Base-by-base conservation (phyloP, 805 yeast genomes). In the Wickerhamomyces canadensis region DNA sequence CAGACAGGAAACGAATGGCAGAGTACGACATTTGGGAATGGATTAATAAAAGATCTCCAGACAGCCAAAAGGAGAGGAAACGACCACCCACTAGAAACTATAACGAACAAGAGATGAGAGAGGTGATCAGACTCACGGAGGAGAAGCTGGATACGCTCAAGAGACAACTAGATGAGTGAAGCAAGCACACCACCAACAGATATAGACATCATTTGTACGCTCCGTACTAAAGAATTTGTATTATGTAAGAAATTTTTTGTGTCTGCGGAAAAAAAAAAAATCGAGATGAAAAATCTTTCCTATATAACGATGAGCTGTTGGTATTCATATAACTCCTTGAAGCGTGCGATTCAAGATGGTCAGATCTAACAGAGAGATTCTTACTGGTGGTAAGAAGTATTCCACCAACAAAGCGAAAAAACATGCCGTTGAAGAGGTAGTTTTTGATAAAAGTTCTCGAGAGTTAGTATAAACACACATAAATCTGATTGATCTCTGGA, bases 331-430 rank as follows among this genome's bases (percentile, higher is more conserved):
- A n/a, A n/a, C n/a, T n/a, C n/a, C n/a, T n/a, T n/a, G n/a, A n/a
- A n/a, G n/a, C n/a, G n/a, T n/a, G n/a, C n/a, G n/a, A n/a, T 21
- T 30, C n/a, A 34, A 32, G 17, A 46, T 46, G 50, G 48, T 41
- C 5, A 48, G 52, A 40, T 51, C 71, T 4, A 89, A 91, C 60
- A 76, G 95, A 62, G 91, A 88, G 52, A 76, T 89, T 39, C 80
- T 89, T 57, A 84, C 96, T 8, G 87, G 94, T 25, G 96, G 95
- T 52, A 78, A 82, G 60, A 75, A 73, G 49, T 89, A 88, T 59
- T 80, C 81, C 14, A 75, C 76, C 36, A 82, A 80, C 47, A 81
- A 78, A 54, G 68, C 70, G 24, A 76, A 75, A 56, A 72, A 76
- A 55, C 76, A 73, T 54, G 72, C 87, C 27, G 88, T 85, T 3